These are phyloP conservation scores for Murraya paniculata DNA, from an alignment of 345 rosid genomes.

Conservation along the genomic window DNA sequence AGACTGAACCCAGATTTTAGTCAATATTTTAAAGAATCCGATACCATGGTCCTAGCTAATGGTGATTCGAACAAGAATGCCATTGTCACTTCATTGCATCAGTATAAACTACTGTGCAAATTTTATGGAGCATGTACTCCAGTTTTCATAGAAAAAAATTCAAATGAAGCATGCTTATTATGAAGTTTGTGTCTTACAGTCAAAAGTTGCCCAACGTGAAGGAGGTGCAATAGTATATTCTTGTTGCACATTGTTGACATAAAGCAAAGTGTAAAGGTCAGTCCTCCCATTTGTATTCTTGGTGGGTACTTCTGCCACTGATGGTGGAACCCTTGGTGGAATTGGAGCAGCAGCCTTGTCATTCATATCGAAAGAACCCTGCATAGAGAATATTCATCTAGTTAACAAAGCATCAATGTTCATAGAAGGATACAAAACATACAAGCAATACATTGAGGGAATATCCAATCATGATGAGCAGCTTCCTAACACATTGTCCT, in stretches of 20 bases:
- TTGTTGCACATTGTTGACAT: constrained; percentile 5
- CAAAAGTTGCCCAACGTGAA: constrained; percentile 64
- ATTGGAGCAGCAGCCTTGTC: constrained; percentile 20
- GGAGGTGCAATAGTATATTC: constrained; percentile 23
- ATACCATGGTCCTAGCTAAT: background rate
- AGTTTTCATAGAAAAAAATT: background rate
- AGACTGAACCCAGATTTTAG: background rate
- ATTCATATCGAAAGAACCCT: constrained; percentile 58
- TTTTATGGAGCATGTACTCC: background rate
- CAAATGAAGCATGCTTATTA: background rate
- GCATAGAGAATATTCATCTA: background rate
- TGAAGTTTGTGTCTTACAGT: constrained; percentile 37
- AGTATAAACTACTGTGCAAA: background rate
- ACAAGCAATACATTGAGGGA: background rate
- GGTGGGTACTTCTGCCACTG: background rate
- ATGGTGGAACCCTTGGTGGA: constrained; percentile 16
- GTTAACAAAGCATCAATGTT: background rate
- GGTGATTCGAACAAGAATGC: background rate
- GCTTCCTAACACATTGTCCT: background rate
- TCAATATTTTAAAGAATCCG: background rate
- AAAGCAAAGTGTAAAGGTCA: constrained; percentile 22
- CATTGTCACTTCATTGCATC: background rate
- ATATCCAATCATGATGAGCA: too few relatives aligned
- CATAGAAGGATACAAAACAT: background rate
- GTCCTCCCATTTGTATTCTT: constrained; percentile 3